These are phyloP conservation scores for Rachicladosporium sp. DNA, from an alignment of 2,329 filamentous ascomycete species.

Conservation along the genomic window DNA sequence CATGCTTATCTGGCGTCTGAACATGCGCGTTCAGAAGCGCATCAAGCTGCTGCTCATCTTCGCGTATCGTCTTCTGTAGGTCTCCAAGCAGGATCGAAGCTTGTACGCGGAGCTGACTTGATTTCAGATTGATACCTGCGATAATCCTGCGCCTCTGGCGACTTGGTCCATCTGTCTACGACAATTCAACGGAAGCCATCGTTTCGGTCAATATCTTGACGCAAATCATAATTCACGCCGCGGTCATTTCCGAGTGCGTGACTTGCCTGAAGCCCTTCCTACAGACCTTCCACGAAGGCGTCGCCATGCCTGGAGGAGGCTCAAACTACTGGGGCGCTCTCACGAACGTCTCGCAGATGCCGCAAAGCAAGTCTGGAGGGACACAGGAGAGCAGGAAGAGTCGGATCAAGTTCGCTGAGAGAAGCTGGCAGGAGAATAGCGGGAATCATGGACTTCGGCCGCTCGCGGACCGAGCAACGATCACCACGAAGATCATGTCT, in stretches of 20 bases:
- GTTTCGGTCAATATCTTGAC: background rate
- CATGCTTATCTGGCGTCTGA: background rate
- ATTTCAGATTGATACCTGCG: background rate
- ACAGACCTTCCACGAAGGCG: slow-evolving; percentile 1
- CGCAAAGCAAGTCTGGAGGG: background rate
- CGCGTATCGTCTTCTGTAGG: background rate
- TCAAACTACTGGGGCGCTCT: slow-evolving; percentile 1
- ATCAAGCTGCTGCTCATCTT: slow-evolving; percentile 1
- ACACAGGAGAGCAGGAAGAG: background rate
- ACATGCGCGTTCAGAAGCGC: background rate
- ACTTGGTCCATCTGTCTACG: background rate
- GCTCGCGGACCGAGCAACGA: background rate
- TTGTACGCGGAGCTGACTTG: too few species aligned
- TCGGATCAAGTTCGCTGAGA: background rate
- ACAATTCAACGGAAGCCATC: background rate
- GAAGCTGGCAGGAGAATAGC: background rate
- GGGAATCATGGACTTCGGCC: background rate
- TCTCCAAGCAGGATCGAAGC: background rate
- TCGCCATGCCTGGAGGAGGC: background rate
- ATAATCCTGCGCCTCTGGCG: background rate
- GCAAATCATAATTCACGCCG: background rate
- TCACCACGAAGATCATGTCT: slow-evolving; percentile 1
- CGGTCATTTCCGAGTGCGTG: slow-evolving; percentile 1
- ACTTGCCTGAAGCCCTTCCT: slow-evolving; percentile 2
- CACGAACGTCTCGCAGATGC: background rate